Evolutionary conservation across 2,329 filamentous ascomycete genomes (phyloP).

Genomic region (Colletotrichum noveboracense): DNA sequence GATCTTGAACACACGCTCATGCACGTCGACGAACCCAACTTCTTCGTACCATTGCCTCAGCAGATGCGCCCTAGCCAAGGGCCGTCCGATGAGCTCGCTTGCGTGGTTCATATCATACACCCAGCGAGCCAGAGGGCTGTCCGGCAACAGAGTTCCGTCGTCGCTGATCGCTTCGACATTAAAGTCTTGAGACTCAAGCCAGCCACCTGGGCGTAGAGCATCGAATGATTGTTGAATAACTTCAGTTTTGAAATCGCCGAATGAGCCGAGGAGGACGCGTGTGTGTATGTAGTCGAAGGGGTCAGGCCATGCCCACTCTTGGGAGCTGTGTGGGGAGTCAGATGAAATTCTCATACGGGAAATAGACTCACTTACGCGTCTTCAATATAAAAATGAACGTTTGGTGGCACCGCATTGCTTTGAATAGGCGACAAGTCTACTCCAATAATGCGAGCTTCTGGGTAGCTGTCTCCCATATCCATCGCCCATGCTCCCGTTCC

Average conservation of each 20-base stretch:
- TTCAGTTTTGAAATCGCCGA: conserved; percentile 51
- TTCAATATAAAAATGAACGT: conserved; percentile 77
- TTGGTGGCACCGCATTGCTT: conserved; percentile 69
- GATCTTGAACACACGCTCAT: conserved; percentile 57
- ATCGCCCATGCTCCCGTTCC: conserved; percentile 67
- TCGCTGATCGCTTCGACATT: conserved; percentile 45
- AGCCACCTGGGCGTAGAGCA: conserved; percentile 56
- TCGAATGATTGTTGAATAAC: conserved; percentile 57
- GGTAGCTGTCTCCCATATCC: conserved; percentile 68
- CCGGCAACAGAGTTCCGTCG: conserved; percentile 45
- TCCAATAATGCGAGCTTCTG: conserved; percentile 62
- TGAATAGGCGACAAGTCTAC: conserved; percentile 74
- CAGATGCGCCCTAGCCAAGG: conserved; percentile 37
- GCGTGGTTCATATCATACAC: conserved; percentile 44
- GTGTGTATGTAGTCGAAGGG: conserved; percentile 62
- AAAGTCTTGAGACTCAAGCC: conserved; percentile 59
- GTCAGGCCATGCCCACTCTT: conserved; percentile 58
- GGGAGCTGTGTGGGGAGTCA: conserved; percentile 36
- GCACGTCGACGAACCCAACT: conserved; percentile 61
- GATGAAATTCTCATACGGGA: background rate
- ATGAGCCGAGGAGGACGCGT: conserved; percentile 54
- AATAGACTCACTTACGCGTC: conserved; percentile 50
- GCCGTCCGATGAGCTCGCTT: conserved; percentile 39
- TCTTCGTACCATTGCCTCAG: conserved; percentile 45
- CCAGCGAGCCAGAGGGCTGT: conserved; percentile 45